These are phyloP conservation scores for Nicotiana obtusifolia DNA, from an alignment of 257 asterid genomes.

Conservation along the genomic window DNA sequence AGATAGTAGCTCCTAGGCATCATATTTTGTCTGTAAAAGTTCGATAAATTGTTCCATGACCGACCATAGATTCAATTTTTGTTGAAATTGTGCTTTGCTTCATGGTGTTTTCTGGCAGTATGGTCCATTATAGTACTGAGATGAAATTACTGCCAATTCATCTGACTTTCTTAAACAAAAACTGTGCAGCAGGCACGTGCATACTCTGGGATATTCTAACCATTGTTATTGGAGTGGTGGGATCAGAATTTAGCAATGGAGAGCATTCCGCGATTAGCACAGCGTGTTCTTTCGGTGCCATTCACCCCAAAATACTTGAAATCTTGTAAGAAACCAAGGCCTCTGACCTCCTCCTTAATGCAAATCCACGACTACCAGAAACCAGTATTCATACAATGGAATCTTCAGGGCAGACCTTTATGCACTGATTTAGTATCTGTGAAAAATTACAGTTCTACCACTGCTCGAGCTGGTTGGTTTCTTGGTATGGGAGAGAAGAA, in stretches of 20 bases:
- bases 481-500: conserved; percentile 56
- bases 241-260: conserved; percentile 31
- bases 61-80: not conserved
- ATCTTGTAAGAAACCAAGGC: conserved; percentile 21
- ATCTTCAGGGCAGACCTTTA: conserved; percentile 21
- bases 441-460: conserved; percentile 26
- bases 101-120: not conserved
- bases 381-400: conserved; percentile 10
- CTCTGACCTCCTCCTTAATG: conserved; percentile 24
- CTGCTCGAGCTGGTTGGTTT: conserved; percentile 74
- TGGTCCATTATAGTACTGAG: not conserved
- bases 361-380: not conserved
- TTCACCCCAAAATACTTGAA: conserved; percentile 24
- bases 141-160: not conserved
- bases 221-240: not conserved
- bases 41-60: not conserved
- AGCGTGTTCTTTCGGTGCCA: conserved; percentile 33
- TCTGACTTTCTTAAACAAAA: not conserved
- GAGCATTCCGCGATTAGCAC: conserved; percentile 42
- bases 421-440: not conserved
- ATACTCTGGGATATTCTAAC: not conserved
- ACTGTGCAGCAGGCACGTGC: not conserved
- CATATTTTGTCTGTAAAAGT: not conserved
- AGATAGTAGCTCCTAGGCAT: not conserved
- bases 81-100: not conserved